phyloP scores from a whole-genome alignment of 257 asterid genomes.

The Phtheirospermum japonicum region DNA sequence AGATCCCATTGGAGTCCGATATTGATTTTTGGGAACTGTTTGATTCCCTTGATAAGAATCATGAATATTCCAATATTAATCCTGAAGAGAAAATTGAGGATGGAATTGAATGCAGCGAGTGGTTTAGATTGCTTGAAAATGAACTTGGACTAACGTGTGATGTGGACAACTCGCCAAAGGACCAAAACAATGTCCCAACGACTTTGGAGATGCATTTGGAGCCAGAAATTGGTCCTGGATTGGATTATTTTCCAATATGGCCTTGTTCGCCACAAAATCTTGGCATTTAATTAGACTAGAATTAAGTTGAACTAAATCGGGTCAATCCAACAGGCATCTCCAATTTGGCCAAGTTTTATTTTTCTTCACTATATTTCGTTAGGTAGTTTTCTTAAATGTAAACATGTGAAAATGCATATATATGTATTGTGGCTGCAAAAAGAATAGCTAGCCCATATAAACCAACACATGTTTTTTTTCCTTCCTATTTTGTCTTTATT shows the following conservation, averaged over 20 bases:
- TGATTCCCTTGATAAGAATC: slow-evolving; percentile 29
- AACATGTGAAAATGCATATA: too few relatives aligned
- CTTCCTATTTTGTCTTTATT: too few relatives aligned
- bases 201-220: slow-evolving; percentile 24
- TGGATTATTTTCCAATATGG: slow-evolving; percentile 37
- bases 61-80: background rate
- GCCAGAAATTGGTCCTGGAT: slow-evolving; percentile 23
- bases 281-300: slow-evolving; percentile 5
- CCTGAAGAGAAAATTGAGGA: background rate
- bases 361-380: too few relatives aligned
- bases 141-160: slow-evolving; percentile 46
- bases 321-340: too few relatives aligned
- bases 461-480: too few relatives aligned
- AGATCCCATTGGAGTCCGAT: slow-evolving; percentile 42
- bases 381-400: too few relatives aligned
- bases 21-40: slow-evolving; percentile 46
- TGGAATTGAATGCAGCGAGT: slow-evolving; percentile 29
- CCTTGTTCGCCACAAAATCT: slow-evolving; percentile 31
- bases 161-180: slow-evolving; percentile 2
- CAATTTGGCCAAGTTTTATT: too few relatives aligned
- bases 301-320: background rate
- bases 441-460: too few relatives aligned
- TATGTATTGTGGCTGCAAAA: too few relatives aligned
- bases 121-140: slow-evolving; percentile 52
- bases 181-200: background rate